Base-by-base conservation (phyloP, 441 rosid species). In the Arabidopsis hybrid region DNA sequence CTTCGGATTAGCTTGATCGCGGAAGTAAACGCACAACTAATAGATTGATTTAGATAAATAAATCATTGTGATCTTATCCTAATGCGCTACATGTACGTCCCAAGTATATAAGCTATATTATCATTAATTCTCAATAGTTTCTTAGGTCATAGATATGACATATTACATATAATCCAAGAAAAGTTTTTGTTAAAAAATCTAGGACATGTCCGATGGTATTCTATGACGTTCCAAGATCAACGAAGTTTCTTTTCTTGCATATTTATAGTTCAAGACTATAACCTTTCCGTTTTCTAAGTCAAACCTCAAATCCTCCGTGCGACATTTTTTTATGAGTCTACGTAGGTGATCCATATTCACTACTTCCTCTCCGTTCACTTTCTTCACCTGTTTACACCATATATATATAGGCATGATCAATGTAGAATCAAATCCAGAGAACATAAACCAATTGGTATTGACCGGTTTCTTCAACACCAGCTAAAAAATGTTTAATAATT, bases 401-500 rank as follows among this genome's bases (percentile, higher is more conserved):
- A 21, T 21, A 21, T 6, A 52, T 21, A 52, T 5, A 26, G 18
- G 29, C 53, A 17, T 47, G 11, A 47, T 47, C 21, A 47, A 47
- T 31, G 32, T 31, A 31, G 32, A 31, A 31, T 31, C 32, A 31
- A 40, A n/a, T 59, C 55, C 7, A 70, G 34, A 1, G 47, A 59
- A 5, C 66, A 43, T 2, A 47, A 46, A 38, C 67, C 43, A 49
- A 26, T 6, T 21, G 26, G 12, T 16, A 31, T 55, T 35, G 77
- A 62, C 66, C 67, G 4, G 43, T 47, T 55, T 55, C 40, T 56
- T 73, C 52, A 65, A 43, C 31, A 10, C 57, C 18, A n/a, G 8
- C 13, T 53, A 62, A 1, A 35, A 63, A 72, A 10, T 85, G 90
- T 74, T 82, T 83, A 65, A 90, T 85, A 21, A 90, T 84, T 59